These are phyloP conservation scores for Sarcomyxa edulis DNA, from an alignment of 768 basidiomycete genomes.

Conservation along the genomic window DNA sequence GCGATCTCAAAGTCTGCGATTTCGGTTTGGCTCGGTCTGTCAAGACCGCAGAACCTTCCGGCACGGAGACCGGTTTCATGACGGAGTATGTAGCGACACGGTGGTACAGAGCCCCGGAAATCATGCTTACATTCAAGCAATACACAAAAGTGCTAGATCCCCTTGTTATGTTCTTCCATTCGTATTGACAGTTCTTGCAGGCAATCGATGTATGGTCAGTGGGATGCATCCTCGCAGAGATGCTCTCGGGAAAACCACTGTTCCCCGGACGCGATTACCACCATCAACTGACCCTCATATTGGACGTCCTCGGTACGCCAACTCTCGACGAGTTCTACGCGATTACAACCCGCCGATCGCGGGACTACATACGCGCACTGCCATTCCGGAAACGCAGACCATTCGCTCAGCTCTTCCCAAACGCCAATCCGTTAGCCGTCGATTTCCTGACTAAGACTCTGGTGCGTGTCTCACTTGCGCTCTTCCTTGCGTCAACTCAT, in stretches of 20 bases:
- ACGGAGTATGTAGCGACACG: constrained; percentile 97
- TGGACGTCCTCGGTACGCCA: constrained; percentile 96
- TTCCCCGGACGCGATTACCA: constrained; percentile 98
- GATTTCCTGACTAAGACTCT: constrained; percentile 77
- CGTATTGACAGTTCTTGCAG: constrained; percentile 21
- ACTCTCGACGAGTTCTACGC: constrained; percentile 97
- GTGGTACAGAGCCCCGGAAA: constrained; percentile 98
- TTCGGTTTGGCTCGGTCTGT: constrained; percentile 94
- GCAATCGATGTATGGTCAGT: constrained; percentile 90
- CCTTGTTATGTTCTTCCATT: constrained; percentile 18
- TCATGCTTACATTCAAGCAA: constrained; percentile 99
- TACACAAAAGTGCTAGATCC: constrained; percentile 72
- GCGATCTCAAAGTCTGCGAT: constrained; percentile 92
- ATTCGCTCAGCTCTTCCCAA: constrained; percentile 84
- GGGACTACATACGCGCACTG: constrained; percentile 92
- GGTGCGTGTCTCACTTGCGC: constrained; percentile 30
- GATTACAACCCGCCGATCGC: constrained; percentile 86
- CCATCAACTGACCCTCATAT: constrained; percentile 91
- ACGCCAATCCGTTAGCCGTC: constrained; percentile 72
- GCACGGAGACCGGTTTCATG: constrained; percentile 86
- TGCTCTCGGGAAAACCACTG: constrained; percentile 93
- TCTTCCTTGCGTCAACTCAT: constrained; percentile 1
- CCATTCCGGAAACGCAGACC: constrained; percentile 88
- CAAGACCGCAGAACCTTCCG: constrained; percentile 78
- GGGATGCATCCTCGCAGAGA: constrained; percentile 89